Percentiles rank a stretch among this genome's conserved stretches.
Evolutionary conservation across 352 stramenopile genomes (phyloP).

Genomic region (Aphanomyces invadans): DNA sequence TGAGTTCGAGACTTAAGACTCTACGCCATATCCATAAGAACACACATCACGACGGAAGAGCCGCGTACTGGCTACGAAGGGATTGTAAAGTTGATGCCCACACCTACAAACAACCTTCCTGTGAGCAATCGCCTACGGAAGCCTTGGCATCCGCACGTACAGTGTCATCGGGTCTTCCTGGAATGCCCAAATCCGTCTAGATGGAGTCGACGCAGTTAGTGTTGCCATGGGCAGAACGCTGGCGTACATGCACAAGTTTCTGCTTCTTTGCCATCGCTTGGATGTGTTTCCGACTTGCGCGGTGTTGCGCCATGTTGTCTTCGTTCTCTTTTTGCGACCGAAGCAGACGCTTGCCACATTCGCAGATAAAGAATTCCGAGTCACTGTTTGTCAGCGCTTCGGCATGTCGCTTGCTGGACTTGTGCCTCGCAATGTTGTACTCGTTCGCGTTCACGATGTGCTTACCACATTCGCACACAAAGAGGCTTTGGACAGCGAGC

Average conservation of each 20-base stretch:
- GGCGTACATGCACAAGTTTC: conserved; percentile 9
- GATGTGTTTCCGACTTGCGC: conserved; percentile 23
- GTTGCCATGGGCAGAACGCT: neutral
- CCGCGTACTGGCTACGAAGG: conserved; percentile 12
- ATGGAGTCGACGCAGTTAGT: neutral
- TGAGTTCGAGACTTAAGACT: conserved; percentile 20
- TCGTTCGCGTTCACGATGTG: conserved; percentile 25
- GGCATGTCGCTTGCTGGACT: conserved; percentile 22
- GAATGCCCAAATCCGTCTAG: conserved; percentile 17
- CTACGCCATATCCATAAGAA: neutral
- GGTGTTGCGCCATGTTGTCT: conserved; percentile 25
- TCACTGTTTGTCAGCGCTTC: conserved; percentile 21
- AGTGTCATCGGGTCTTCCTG: conserved; percentile 13
- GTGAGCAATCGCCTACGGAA: neutral
- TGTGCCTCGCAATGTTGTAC: conserved; percentile 26
- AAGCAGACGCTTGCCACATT: conserved; percentile 22
- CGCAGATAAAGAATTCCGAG: conserved; percentile 24
- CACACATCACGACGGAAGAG: neutral
- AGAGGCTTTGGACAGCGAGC: conserved; percentile 13
- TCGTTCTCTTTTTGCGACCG: conserved; percentile 24
- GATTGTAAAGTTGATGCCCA: conserved; percentile 22
- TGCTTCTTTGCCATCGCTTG: conserved; percentile 26
- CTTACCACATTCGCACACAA: conserved; percentile 22
- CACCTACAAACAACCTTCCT: neutral
- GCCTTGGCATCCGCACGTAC: neutral